Evolutionary conservation across 1,284 basidiomycete genomes (phyloP).

Genomic region (Grifola frondosa): DNA sequence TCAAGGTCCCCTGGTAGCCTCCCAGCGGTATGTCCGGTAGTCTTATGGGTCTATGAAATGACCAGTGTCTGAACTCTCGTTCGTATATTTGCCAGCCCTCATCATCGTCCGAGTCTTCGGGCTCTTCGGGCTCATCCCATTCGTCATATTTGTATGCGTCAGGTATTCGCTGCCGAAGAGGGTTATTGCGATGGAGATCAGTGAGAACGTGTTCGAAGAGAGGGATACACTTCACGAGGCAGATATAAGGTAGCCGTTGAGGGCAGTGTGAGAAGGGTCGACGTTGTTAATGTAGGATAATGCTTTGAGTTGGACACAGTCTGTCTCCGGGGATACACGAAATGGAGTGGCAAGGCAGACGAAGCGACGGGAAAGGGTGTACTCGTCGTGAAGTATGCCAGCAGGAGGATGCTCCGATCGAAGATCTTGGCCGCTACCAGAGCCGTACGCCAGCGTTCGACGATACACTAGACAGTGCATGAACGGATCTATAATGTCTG

Average conservation of each 20-base stretch:
- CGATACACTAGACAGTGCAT: constrained; percentile 45
- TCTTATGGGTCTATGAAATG: constrained; percentile 40
- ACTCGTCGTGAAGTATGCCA: constrained; percentile 34
- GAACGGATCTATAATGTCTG: constrained; percentile 44
- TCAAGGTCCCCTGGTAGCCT: constrained; percentile 46
- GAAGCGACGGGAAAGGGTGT: constrained; percentile 39
- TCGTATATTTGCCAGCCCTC: constrained; percentile 45
- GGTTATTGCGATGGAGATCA: constrained; percentile 50
- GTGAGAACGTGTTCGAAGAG: constrained; percentile 54
- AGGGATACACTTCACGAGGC: constrained; percentile 42
- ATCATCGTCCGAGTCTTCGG: constrained; percentile 49
- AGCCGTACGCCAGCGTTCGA: constrained; percentile 36
- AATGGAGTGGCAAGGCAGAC: constrained; percentile 49
- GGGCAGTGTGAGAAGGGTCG: constrained; percentile 35
- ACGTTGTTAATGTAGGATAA: constrained; percentile 57
- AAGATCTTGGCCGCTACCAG: constrained; percentile 12
- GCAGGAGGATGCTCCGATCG: constrained; percentile 30
- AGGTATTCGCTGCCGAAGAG: constrained; percentile 40
- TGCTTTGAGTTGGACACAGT: constrained; percentile 29
- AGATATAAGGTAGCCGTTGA: constrained; percentile 37
- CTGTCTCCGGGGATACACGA: constrained; percentile 32
- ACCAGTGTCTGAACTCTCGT: constrained; percentile 42
- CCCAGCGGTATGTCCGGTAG: constrained; percentile 44
- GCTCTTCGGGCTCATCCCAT: constrained; percentile 50
- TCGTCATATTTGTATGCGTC: constrained; percentile 40